Evolutionary conservation across 371 early-diverging fungal species (phyloP), one percentile per base, ranked within the genome.

Genomic region (Apophysomyces variabilis): DNA sequence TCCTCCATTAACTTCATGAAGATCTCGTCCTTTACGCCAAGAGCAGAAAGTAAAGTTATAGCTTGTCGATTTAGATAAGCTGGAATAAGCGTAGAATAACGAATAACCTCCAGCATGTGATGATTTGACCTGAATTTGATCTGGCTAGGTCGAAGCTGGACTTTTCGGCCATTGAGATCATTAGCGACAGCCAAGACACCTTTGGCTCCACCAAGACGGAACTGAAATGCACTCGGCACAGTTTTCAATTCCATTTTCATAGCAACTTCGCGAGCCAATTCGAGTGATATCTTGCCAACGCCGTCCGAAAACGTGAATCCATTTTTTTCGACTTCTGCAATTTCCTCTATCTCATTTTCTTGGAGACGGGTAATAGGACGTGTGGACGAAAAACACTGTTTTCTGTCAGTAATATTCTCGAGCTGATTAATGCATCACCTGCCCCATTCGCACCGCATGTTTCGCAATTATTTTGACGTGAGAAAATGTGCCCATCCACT

Each of bases 161-260:
- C 68, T 41, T 66, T 46, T 6, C 67, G 68, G 0, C 74, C 76
- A 1, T 46, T 47, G 13, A 86, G 38, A 0, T 14, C 16, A 0
- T 72, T 65, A 18, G 73, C 71, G 0, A 82, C 61, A 0, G 78
- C 77, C 12, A 93, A 66, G 0, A 91, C 89, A 18, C 96, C 96
- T 76, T 96, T 96, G 16, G 87, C 88, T 6, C 95, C 95, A 18
- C 86, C 93, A 7, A 91, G 69, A 44, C 95, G 87, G 39, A 95
- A 89, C 68, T 96, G 95, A 50, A 92, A 89, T 0, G 94, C 95
- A 32, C 85, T 80, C 0, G 95, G 95, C 0, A 78, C 61, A 0
- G 69, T 59, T 43, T 72, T 71, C 37, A 92, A 75, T 36, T 83
- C 80, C 65, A 92, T 62, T 9, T 67, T 70, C 0, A 72, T 57